Evolutionary conservation across 768 basidiomycete species (phyloP), one percentile per base, ranked within the genome.

Genomic region (Rhizopogon vesiculosus): DNA sequence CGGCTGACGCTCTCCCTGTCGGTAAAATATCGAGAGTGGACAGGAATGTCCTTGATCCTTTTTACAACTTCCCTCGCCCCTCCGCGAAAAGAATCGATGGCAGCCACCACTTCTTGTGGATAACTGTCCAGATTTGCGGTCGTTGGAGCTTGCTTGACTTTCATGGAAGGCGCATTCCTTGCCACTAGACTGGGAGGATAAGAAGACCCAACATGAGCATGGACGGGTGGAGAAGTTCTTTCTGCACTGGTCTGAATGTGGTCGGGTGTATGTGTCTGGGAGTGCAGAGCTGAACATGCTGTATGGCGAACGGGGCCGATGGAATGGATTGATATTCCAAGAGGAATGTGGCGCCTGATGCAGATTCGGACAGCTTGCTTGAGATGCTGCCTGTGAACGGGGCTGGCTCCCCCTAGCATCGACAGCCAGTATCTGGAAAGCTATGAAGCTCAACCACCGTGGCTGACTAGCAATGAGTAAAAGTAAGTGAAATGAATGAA

Each of bases 351-450:
- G 52, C 51, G 59, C 43, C 42, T 51, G 55, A 63, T 56, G 45
- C 60, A 59, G 62, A 65, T 59, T 42, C 59, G 46, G 53, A 66
- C 57, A 60, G 69, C 70, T 59, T 73, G 75, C 61, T 78, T 74
- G 69, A 81, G 69, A 72, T 76, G 76, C 71, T 72, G 78, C 73
- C 79, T 81, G 74, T 72, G 76, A 70, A 76, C 72, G 72, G 78
- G 74, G 65, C 76, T 70, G 66, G 74, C 78, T 74, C 80, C 81
- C 82, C 79, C 82, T 73, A 84, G 85, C 86, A 89, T 89, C 82
- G 82, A 84, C 84, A 82, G 79, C 76, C 77, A 76, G 77, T 63
- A 61, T 55, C 69, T 59, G 63, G 61, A 66, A 62, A 69, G 64
- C 64, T 60, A 64, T 64, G 70, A 62, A 65, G 66, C 66, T 66